These are phyloP conservation scores for Pouteria glomerata DNA, from an alignment of 148 eudicot genomes.

Conservation along the genomic window DNA sequence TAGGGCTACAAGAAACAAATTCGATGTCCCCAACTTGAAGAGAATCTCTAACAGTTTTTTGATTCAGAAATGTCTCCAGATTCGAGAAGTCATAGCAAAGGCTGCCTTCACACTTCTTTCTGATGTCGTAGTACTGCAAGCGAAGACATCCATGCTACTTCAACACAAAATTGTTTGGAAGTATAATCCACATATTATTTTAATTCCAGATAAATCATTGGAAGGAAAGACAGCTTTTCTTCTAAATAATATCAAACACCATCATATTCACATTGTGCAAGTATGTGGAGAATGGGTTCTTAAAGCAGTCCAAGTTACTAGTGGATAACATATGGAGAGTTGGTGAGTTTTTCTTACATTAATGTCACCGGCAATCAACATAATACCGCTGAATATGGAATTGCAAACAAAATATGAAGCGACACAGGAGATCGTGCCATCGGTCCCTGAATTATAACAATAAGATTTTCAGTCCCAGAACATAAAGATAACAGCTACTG, in stretches of 20 bases:
- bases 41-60: conserved; percentile 55
- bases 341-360: conserved; percentile 49
- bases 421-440: conserved; percentile 70
- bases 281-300: neutral
- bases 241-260: neutral
- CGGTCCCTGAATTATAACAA: conserved; percentile 53
- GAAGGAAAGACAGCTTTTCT: neutral
- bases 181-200: neutral
- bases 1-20: conserved; percentile 80
- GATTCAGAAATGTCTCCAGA: conserved; percentile 61
- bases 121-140: conserved; percentile 79
- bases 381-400: conserved; percentile 55
- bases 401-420: conserved; percentile 70
- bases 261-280: neutral
- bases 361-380: conserved; percentile 49
- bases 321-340: neutral
- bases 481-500: conserved; percentile 5
- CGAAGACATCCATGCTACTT: neutral
- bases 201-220: neutral
- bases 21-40: conserved; percentile 82
- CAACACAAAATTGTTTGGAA: neutral
- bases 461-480: conserved; percentile 2
- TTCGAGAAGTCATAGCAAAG: conserved; percentile 92
- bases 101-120: conserved; percentile 84
- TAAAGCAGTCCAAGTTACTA: neutral